These are phyloP conservation scores for Solanum hybrid DNA, from an alignment of 305 asterid genomes.

Conservation along the genomic window DNA sequence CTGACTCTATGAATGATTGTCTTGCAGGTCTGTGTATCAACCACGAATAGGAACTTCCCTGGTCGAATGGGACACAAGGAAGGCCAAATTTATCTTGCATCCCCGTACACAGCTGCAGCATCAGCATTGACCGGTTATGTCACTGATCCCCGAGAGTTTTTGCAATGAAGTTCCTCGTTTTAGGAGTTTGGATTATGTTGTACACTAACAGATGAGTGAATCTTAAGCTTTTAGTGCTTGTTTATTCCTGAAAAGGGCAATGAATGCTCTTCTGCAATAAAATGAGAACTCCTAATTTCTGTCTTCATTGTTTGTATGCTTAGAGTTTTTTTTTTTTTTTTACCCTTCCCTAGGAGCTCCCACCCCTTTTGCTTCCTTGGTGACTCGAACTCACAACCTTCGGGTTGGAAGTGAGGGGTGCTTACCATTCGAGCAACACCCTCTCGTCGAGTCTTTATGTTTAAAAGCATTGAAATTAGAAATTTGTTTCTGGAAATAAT, in stretches of 20 bases:
- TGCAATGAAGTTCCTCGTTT: slow-evolving; percentile 23
- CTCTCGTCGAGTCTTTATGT: not conserved
- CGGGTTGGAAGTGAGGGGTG: too few species aligned
- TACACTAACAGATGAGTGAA: not conserved
- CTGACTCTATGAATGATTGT: not conserved
- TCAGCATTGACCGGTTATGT: slow-evolving; percentile 86
- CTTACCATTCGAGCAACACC: too few species aligned
- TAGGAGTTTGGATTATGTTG: not conserved
- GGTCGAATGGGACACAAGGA: slow-evolving; percentile 97
- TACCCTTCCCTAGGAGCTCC: too few species aligned
- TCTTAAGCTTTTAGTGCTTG: not conserved
- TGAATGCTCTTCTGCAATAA: too few species aligned
- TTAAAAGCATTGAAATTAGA: not conserved
- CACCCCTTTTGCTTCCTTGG: too few species aligned
- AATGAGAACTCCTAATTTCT: too few species aligned
- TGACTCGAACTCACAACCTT: too few species aligned
- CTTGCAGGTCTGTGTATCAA: slow-evolving; percentile 84
- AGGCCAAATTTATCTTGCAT: slow-evolving; percentile 87
- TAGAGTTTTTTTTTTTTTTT: too few species aligned
- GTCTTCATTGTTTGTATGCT: too few species aligned
- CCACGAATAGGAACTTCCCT: slow-evolving; percentile 84
- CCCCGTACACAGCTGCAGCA: slow-evolving; percentile 95
- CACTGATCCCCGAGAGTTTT: slow-evolving; percentile 82
- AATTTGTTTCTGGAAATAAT: not conserved
- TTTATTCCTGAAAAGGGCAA: not conserved